Base-by-base conservation (phyloP, 495 filamentous ascomycete genomes). In the Annulohypoxylon bovei region DNA sequence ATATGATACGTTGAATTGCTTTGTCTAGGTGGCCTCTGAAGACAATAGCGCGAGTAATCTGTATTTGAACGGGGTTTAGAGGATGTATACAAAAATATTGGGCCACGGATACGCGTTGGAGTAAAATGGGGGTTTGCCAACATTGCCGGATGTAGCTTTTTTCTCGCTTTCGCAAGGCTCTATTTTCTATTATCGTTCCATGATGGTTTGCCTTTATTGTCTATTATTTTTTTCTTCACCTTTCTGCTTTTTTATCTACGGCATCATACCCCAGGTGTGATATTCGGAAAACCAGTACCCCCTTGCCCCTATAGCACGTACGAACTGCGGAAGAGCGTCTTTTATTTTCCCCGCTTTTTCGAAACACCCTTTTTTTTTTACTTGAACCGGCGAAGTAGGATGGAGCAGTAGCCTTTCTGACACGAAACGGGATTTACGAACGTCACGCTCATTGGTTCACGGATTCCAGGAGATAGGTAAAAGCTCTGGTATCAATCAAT, bases 371-470 rank as follows among this genome's bases (percentile, higher is more conserved):
- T 12, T 42, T 42, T 58, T 39, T 40, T 25, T 7, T 49, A 49
- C 27, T 58, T 54, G 58, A 67, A 50, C 35, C 18, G 53, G 68
- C 62, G 57, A 52, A 49, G 23, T 63, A 25, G 62, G 68, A 67
- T 28, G 68, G 62, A 58, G 50, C 62, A 42, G 39, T 16, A 42
- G 39, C 39, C 39, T 33, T 66, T 66, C 44, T 65, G 65, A 65
- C 46, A 65, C 42, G 62, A 75, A 56, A 56, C 60, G 66, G 69
- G 62, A 71, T 67, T 76, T 67, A 77, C 75, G 75, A 77, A 74
- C 62, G 72, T 77, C 65, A 77, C 69, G 75, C 67, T 20, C 69
- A 75, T 75, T 75, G 71, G 74, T 75, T 70, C 30, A 65, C 70
- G 61, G 70, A 65, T 72, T 68, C 65, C 70, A 65, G 49, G 64